Percentiles rank a stretch among this genome's conserved stretches.
These are phyloP conservation scores for Gossypioides kirkii DNA, from an alignment of 345 rosid species.

Conservation along the genomic window DNA sequence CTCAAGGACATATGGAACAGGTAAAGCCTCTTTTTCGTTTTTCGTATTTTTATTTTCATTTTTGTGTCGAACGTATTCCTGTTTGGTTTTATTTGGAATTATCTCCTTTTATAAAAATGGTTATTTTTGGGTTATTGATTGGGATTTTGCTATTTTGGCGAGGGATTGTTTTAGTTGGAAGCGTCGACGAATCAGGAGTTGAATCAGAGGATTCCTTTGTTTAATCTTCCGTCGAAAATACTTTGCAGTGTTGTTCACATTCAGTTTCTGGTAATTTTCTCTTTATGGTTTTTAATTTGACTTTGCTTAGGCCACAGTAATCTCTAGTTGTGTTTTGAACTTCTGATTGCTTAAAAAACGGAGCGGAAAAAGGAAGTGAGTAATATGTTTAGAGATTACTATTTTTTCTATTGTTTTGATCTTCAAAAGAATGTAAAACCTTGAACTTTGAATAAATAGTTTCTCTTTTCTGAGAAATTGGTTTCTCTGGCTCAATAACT, in stretches of 20 bases:
- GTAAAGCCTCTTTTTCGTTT: constrained; percentile 22
- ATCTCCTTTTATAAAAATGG: constrained; percentile 6
- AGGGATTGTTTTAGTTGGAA: constrained; percentile 51
- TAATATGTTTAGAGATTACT: neutral
- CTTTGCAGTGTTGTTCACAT: constrained; percentile 75
- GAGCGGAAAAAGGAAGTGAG: neutral
- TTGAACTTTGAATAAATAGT: neutral
- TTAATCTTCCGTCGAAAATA: constrained; percentile 68
- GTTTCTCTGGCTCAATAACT: neutral
- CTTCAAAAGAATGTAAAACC: neutral
- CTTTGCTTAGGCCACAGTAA: neutral
- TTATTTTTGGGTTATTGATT: constrained; percentile 6
- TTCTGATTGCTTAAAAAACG: constrained; percentile 15
- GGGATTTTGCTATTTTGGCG: constrained; percentile 25
- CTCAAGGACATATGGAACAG: constrained; percentile 98
- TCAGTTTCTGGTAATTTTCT: constrained; percentile 52
- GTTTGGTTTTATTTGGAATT: constrained; percentile 8
- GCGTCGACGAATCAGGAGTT: constrained; percentile 79
- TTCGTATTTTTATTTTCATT: neutral
- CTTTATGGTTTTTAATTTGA: neutral
- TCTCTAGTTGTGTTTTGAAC: neutral
- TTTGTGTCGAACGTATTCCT: neutral
- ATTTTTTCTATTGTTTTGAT: neutral
- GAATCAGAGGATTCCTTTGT: constrained; percentile 65
- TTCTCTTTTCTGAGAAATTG: neutral